These are phyloP conservation scores for Dalbergia cochinchinensis DNA, from an alignment of 306 rosid genomes.

Conservation along the genomic window DNA sequence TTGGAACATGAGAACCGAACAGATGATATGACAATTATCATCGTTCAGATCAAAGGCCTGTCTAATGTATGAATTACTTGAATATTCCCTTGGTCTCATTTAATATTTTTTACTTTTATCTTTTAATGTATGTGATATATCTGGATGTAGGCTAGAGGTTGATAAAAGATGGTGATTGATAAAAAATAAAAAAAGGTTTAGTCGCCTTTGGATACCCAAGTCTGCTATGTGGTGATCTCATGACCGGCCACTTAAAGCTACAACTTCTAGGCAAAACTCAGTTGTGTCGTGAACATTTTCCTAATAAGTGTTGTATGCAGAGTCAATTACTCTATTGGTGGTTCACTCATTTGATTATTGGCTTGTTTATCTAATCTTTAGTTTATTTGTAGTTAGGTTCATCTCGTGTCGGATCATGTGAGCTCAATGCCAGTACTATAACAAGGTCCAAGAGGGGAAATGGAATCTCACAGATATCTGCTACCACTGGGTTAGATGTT, in stretches of 20 bases:
- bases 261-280: background rate
- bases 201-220: slow-evolving; percentile 20
- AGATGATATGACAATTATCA: slow-evolving; percentile 93
- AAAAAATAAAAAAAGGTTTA: slow-evolving; percentile 11
- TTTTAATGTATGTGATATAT: slow-evolving; percentile 13
- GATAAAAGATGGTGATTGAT: background rate
- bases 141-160: slow-evolving; percentile 4
- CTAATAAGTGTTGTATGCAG: background rate
- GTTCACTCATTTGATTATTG: slow-evolving; percentile 26
- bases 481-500: slow-evolving; percentile 62
- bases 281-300: slow-evolving; percentile 12
- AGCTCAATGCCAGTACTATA: slow-evolving; percentile 48
- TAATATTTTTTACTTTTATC: background rate
- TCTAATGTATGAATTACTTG: slow-evolving; percentile 69
- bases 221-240: slow-evolving; percentile 8
- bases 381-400: slow-evolving; percentile 59
- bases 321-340: slow-evolving; percentile 1
- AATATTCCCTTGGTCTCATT: slow-evolving; percentile 39
- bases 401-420: slow-evolving; percentile 60
- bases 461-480: slow-evolving; percentile 67
- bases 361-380: slow-evolving; percentile 41
- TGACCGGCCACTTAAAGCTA: slow-evolving; percentile 18
- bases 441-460: slow-evolving; percentile 59
- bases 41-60: slow-evolving; percentile 88
- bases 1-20: slow-evolving; percentile 89